phyloP scores from a whole-genome alignment of 2,329 filamentous ascomycete genomes.

The Diaporthe sp. region DNA sequence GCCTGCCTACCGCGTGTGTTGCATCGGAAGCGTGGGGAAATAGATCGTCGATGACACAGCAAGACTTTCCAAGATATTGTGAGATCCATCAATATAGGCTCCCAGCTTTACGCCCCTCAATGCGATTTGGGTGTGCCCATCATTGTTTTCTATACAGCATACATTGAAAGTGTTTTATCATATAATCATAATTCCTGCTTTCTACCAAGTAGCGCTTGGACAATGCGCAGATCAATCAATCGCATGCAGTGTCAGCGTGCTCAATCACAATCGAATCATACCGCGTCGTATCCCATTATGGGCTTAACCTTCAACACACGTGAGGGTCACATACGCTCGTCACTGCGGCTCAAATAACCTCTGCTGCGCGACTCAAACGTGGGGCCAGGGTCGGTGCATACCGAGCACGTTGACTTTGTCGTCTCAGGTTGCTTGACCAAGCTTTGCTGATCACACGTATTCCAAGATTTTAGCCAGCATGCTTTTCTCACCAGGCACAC shows the following conservation, averaged over 20 bases:
- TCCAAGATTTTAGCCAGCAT: not conserved
- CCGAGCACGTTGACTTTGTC: not conserved
- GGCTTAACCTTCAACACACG: not conserved
- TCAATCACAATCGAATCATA: not conserved
- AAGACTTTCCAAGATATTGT: not conserved
- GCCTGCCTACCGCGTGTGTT: not conserved
- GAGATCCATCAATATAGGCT: not conserved
- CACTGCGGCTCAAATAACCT: conserved; percentile 26
- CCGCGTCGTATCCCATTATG: not conserved
- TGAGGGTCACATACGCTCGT: not conserved
- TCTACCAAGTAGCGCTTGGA: not conserved
- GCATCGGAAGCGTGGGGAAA: not conserved
- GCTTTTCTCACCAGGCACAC: not conserved
- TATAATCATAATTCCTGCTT: not conserved
- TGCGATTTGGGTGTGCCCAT: rapidly evolving
- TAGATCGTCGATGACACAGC: not conserved
- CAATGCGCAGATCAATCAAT: not conserved
- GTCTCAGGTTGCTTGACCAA: conserved; percentile 22
- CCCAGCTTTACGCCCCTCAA: not conserved
- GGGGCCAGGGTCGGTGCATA: conserved; percentile 4
- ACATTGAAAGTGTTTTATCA: not conserved
- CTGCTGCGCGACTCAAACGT: conserved; percentile 24
- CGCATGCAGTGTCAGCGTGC: conserved; percentile 1
- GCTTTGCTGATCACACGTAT: conserved; percentile 1
- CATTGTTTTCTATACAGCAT: not conserved